Evolutionary conservation across 2,329 filamentous ascomycete species (phyloP), one percentile per base, ranked within the genome.

Genomic region (Passalora sequoiae): DNA sequence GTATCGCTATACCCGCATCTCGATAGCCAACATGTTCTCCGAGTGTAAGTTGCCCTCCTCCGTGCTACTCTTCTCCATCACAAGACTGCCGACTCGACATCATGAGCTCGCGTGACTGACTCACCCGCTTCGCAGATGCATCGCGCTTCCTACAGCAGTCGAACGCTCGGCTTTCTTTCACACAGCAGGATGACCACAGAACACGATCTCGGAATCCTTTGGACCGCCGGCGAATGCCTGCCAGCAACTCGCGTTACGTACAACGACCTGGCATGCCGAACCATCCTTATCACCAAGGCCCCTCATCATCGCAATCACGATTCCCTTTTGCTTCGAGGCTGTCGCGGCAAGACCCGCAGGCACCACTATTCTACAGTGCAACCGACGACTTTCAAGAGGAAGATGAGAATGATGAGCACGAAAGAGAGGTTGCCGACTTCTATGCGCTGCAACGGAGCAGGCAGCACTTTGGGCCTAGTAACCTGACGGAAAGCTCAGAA

Each of bases 91-190:
- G 35, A 27, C 20, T 22, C 33, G 30, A 17, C 16, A 32, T 40
- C 40, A n/a, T n/a, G n/a, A 29, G 55, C 60, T 64, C 66, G 66
- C 64, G 67, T 70, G 68, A 70, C 64, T 68, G 54, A 70, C 66
- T 46, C 51, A 50, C 50, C 52, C 37, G 36, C 40, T 40, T 42
- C 40, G 41, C 61, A 96, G 92, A 97, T 83, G 92, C 92, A 60
- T 97, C 91, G 56, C 84, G 84, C 58, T 98, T 98, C 66, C 81
- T 98, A 59, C 87, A 89, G 49, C 92, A 97, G 78, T 96, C 89
- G 55, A 89, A 95, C 73, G 94, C 89, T 49, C 84, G 88, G 51
- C 74, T 97, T 60, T 87, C 84, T 55, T 89, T 69, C 78, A 84
- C 63, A 68, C 77, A 69, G 54, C 63, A 60, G 54, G 53, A 63